Evolutionary conservation across 805 yeast species (phyloP), one percentile per base, ranked within the genome.

Genomic region (Barnettozyma wickerhamii): DNA sequence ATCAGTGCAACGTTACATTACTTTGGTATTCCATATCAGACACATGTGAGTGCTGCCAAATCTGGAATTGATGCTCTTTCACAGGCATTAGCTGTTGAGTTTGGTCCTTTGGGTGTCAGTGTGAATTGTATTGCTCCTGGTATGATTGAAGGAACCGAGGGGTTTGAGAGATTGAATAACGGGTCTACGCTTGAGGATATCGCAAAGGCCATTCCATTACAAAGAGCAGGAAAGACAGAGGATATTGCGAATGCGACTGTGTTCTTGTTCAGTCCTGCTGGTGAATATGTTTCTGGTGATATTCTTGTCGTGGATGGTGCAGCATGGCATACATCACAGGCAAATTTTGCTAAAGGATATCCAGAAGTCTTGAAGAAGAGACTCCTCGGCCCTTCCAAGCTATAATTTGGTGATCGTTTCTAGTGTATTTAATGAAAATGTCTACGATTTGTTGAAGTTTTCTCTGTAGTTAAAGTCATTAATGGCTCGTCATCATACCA

Each of bases 11-110:
- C 97, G 2, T 72, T 91, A 45, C 97, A 91, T 63, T 86, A 85
- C 62, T 75, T 79, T 52, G 97, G 97, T 10, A 78, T 84, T 21
- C 95, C 96, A 12, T 79, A 84, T 66, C 97, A 91, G 64, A 55
- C 79, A 6, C 97, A 91, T 55, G 96, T 89, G 4, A 83, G 90
- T 6, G 96, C 97, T 0, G 97, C 97, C 3, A 91, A 91, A 64
- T 96, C 97, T 1, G 98, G 96, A 19, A 74, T 91, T 31, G 98
- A 91, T 60, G 95, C 96, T 4, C 68, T 90, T 28, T 78, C 87
- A 20, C 80, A 83, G 49, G 82, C 89, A 2, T 64, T 90, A 44
- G 95, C 96, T 2, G 93, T 89, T 6, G 98, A 90, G 63, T 69
- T 87, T 40, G 97, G 97, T 1, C 95, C 96, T 2, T 59, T 86